A percentile compares a stretch with the other conserved stretches of the same genome.
Evolutionary conservation across 768 basidiomycete species (phyloP).

Genomic region (Suillus variegatus): DNA sequence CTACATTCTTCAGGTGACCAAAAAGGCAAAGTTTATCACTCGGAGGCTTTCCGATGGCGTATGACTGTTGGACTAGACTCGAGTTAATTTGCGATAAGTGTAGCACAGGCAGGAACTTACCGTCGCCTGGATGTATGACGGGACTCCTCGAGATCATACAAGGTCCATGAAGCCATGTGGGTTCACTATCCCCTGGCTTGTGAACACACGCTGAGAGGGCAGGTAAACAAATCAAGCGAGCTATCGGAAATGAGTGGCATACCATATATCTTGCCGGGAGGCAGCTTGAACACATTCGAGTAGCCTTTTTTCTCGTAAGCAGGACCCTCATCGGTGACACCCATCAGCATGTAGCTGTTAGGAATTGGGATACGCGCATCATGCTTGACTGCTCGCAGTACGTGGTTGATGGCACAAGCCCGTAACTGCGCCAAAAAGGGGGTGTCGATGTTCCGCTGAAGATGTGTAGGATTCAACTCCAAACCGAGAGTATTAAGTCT

Average conservation of each 20-base stretch:
- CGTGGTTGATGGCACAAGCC: slow-evolving; percentile 61
- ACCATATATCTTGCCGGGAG: slow-evolving; percentile 70
- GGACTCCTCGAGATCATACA: slow-evolving; percentile 72
- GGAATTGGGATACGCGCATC: slow-evolving; percentile 73
- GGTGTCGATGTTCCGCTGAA: slow-evolving; percentile 44
- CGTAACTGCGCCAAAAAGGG: slow-evolving; percentile 60
- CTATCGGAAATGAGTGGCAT: slow-evolving; percentile 15
- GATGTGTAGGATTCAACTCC: slow-evolving; percentile 41
- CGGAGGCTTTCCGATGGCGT: slow-evolving; percentile 72
- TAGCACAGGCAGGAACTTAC: slow-evolving; percentile 34
- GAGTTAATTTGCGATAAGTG: slow-evolving; percentile 8
- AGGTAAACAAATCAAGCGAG: background rate
- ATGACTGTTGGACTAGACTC: slow-evolving; percentile 62
- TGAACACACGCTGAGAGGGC: slow-evolving; percentile 56
- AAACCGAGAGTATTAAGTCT: slow-evolving; percentile 49
- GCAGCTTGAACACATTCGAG: slow-evolving; percentile 54
- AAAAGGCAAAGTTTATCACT: slow-evolving; percentile 56
- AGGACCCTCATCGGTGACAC: slow-evolving; percentile 82
- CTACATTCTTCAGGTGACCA: slow-evolving; percentile 62
- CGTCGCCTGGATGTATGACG: slow-evolving; percentile 75
- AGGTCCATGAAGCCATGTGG: slow-evolving; percentile 59
- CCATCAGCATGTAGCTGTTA: slow-evolving; percentile 68
- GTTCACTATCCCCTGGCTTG: slow-evolving; percentile 46
- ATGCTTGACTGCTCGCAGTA: slow-evolving; percentile 75
- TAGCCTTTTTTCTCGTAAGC: slow-evolving; percentile 53